Base-by-base conservation (phyloP, 2,329 filamentous ascomycete species). In the Hypoxylon sp. region DNA sequence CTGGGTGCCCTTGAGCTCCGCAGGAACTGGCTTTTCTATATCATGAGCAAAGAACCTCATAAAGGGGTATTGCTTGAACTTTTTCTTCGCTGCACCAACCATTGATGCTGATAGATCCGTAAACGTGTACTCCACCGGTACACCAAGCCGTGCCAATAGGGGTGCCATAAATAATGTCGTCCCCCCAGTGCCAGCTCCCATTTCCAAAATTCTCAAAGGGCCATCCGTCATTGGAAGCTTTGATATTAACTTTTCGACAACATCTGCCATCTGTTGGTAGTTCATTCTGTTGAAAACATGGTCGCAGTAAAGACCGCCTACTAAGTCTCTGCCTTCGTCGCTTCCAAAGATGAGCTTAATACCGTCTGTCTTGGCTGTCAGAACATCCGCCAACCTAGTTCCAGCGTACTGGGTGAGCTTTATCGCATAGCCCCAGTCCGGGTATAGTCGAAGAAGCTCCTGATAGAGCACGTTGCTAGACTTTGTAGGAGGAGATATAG, bases 301-400 rank as follows among this genome's bases (percentile, higher is more conserved):
- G 7, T 82, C 74, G 14, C 71, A 68, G 60, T 83, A 81, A n/a
- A 81, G 70, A 10, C 68, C 73, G 0, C 75, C 71, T 0, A 81
- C 76, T 0, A 82, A 71, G 25, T 40, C 77, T 67, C 2, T 77
- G 74, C 76, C 33, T 79, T 68, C 1, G 68, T 59, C 4, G 60
- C 73, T 1, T 27, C 79, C 79, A 49, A 83, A 82, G 3, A 83
- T 74, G 2, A 82, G 61, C 48, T 77, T 64, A 14, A 81, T 67
- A 0, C 78, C 78, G 59, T 82, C 79, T 8, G 73, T 66, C 6
- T 78, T 69, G 2, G 79, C 81, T 2, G 14, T 30, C 2, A 79
- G 61, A 1, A 76, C 72, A 1, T 74, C 69, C 1, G 74, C 74
- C 7, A 79, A 61, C 3, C 69, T 53, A 0, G 59, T 50, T 1